Base-by-base conservation (phyloP, 169 alveolate genomes). In the Toxoplasma gondii region DNA sequence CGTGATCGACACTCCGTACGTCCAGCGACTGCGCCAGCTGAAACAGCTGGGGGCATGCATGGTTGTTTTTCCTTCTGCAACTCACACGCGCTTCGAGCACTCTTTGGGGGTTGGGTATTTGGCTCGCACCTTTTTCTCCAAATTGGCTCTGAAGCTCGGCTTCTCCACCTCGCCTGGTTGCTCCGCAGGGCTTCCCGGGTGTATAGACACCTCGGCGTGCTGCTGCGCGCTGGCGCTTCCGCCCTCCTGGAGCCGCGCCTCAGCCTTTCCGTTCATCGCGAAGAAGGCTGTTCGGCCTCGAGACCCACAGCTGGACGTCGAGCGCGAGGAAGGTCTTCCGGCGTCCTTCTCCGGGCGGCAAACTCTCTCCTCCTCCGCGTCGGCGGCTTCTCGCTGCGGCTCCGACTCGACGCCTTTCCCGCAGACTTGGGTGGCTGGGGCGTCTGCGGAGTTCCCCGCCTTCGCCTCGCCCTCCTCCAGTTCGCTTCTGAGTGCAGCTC, bases 51-150 rank as follows among this genome's bases (percentile, higher is more conserved):
- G 98, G 31, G 97, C 98, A 7, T 95, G 97, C 45, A 95, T 93
- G 58, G 97, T 94, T 93, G 98, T 98, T 10, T 98, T 96, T 94
- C 98, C 98, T 29, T 98, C 98, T 49, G 99, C 98, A 34, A 96
- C 95, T 39, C 99, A 98, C 94, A 94, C 98, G 0, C 93, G 99
- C 44, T 98, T 97, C 95, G 98, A 97, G 80, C 99, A 98, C 93
- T 95, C 98, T 39, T 93, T 98, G 81, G 99, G 99, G 36, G 98
- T 96, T 82, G 98, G 97, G 39, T 96, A 95, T 95, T 88, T 98
- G 78, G 97, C 99, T 0, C 96, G 97, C 74, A 96, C 94, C 88
- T 96, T 95, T 92, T 97, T 98, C 93, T 96, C 96, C 16, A 96
- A 97, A 39, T 94, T 98, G 29, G 88, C 91, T 17, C 91, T 91